Evolutionary conservation across 805 yeast genomes (phyloP).

Genomic region (Suhomyces pyralidae): DNA sequence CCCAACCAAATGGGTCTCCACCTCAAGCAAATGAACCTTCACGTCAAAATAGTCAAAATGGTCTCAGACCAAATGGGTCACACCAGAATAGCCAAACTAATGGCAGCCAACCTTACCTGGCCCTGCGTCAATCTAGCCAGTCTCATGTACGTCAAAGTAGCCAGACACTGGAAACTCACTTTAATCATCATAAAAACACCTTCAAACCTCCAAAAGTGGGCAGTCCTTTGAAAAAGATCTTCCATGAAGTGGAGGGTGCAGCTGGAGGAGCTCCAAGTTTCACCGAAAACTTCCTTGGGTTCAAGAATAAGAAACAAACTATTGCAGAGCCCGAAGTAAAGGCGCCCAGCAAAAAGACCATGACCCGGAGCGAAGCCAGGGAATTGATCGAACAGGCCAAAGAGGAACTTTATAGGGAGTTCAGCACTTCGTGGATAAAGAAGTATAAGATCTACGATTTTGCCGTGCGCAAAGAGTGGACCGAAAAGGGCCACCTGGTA

Average conservation of each 20-base stretch:
- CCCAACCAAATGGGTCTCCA: not conserved
- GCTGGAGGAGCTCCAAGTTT: not conserved
- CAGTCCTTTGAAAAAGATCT: not conserved
- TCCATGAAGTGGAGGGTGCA: not conserved
- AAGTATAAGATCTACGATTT: slow-evolving; percentile 26
- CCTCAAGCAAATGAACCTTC: not conserved
- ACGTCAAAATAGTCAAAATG: not conserved
- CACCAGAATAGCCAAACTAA: not conserved
- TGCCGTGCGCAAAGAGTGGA: slow-evolving; percentile 25
- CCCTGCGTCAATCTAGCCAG: not conserved
- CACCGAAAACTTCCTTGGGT: not conserved
- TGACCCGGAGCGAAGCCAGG: slow-evolving; percentile 20
- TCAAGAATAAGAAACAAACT: not conserved
- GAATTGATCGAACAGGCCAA: slow-evolving; percentile 24
- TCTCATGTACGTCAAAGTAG: not conserved
- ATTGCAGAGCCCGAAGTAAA: not conserved
- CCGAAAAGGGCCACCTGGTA: slow-evolving; percentile 18
- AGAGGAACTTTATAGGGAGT: slow-evolving; percentile 21
- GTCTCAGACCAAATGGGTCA: not conserved
- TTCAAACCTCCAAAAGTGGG: not conserved
- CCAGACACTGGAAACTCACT: not conserved
- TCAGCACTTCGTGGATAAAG: slow-evolving; percentile 34
- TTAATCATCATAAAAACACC: not conserved
- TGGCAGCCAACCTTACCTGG: not conserved
- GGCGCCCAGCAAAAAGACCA: not conserved